A percentile compares a stretch with the other conserved stretches of the same genome.
These are phyloP conservation scores for Meredithiella fracta DNA, from an alignment of 2,329 filamentous ascomycete genomes.

Conservation along the genomic window DNA sequence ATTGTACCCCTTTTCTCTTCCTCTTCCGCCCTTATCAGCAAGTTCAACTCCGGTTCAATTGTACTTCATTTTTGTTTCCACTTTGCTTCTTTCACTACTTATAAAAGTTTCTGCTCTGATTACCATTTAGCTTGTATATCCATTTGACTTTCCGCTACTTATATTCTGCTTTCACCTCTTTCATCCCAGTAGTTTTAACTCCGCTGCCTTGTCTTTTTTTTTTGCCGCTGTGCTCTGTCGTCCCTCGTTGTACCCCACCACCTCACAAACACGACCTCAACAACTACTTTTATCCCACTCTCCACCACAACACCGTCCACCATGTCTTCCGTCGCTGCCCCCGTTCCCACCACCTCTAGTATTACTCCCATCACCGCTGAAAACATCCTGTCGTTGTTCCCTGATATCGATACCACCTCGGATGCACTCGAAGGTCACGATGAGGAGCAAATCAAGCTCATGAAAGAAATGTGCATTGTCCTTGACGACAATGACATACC, in stretches of 20 bases:
- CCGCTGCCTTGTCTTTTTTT: slow-evolving; percentile 5
- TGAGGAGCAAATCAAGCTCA: slow-evolving; percentile 90
- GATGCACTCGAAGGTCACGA: slow-evolving; percentile 78
- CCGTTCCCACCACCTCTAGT: slow-evolving; percentile 24
- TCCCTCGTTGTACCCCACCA: slow-evolving; percentile 2
- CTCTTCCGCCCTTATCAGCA: neutral
- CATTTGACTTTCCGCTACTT: neutral
- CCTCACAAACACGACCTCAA: neutral
- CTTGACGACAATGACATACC: slow-evolving; percentile 80
- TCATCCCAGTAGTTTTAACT: neutral
- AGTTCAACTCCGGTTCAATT: neutral
- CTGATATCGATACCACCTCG: slow-evolving; percentile 58
- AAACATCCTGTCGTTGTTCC: slow-evolving; percentile 75
- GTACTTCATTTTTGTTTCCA: neutral
- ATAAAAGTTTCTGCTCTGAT: neutral
- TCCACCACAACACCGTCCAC: neutral
- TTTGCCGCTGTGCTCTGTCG: neutral
- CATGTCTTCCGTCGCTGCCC: slow-evolving; percentile 15
- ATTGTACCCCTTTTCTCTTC: slow-evolving; percentile 1
- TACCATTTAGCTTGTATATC: neutral
- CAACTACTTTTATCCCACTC: neutral
- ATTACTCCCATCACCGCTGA: slow-evolving; percentile 61
- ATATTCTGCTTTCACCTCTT: neutral
- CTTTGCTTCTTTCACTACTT: too few species aligned
- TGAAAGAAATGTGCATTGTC: slow-evolving; percentile 98